Conservation (phyloP, 129 eudicot genomes). For the Rutidosis leptorrhynchoides region DNA sequence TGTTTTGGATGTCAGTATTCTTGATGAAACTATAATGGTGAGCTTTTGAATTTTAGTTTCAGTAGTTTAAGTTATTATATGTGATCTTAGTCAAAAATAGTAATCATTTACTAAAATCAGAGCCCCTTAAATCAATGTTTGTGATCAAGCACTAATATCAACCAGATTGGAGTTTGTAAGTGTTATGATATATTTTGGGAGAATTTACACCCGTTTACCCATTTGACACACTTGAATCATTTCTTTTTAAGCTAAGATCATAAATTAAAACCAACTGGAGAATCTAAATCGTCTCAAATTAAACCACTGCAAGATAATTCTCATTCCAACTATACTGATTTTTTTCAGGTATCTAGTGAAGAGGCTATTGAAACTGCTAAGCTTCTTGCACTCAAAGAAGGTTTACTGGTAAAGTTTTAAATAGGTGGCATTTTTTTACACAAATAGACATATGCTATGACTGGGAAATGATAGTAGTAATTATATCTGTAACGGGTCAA, state of each 20-base stretch:
- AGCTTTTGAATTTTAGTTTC: background rate
- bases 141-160: background rate
- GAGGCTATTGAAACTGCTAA: constrained; percentile 91
- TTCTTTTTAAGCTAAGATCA: background rate
- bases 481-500: background rate
- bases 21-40: constrained; percentile 14
- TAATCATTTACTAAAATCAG: background rate
- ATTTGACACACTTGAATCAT: background rate
- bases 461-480: background rate
- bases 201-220: background rate
- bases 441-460: background rate
- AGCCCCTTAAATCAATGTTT: background rate
- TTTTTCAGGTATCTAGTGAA: constrained; percentile 68
- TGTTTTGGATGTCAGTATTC: constrained; percentile 19
- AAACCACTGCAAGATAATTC: no score
- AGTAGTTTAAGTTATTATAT: background rate
- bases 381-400: constrained; percentile 82
- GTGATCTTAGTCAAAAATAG: background rate
- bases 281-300: background rate
- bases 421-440: background rate
- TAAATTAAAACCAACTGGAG: background rate
- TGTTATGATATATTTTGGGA: background rate
- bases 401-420: constrained; percentile 64
- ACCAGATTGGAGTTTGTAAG: no score
- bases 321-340: background rate